A percentile compares a stretch with the other conserved stretches of the same genome.
Conservation (phyloP, 2,329 filamentous ascomycete species). For the Aspergillus fructus region DNA sequence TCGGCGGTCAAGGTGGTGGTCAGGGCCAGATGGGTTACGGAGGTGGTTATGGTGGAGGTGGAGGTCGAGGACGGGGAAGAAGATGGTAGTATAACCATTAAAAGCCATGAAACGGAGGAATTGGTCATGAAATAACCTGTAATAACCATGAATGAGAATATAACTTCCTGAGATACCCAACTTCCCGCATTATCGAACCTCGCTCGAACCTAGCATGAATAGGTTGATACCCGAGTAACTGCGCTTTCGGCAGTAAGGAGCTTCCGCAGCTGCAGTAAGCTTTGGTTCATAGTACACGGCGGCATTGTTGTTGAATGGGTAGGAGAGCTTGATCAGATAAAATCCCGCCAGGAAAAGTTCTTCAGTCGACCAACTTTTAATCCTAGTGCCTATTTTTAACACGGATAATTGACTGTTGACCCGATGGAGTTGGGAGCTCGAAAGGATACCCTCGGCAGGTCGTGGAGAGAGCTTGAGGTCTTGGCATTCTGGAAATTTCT, state of each 20-base stretch:
- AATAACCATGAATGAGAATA: constrained; percentile 10
- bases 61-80: constrained; percentile 40
- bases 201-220: background rate
- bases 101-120: background rate
- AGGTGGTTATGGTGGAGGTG: constrained; percentile 38
- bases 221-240: background rate
- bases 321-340: background rate
- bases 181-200: background rate
- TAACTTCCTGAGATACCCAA: background rate
- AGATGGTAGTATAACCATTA: constrained; percentile 33
- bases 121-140: constrained; percentile 19
- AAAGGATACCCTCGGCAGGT: constrained; percentile 32
- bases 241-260: constrained; percentile 5
- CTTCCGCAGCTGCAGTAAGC: background rate
- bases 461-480: constrained; percentile 29
- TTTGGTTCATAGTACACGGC: background rate
- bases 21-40: constrained; percentile 45
- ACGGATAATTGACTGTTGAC: background rate
- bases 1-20: constrained; percentile 37
- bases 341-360: background rate
- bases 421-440: background rate
- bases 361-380: background rate
- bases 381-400: background rate
- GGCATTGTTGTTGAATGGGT: background rate
- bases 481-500: constrained; percentile 49